A percentile compares a stretch with the other conserved stretches of the same genome.
Conservation (phyloP, 805 yeast species). For the Kodamaea fukazawae region DNA sequence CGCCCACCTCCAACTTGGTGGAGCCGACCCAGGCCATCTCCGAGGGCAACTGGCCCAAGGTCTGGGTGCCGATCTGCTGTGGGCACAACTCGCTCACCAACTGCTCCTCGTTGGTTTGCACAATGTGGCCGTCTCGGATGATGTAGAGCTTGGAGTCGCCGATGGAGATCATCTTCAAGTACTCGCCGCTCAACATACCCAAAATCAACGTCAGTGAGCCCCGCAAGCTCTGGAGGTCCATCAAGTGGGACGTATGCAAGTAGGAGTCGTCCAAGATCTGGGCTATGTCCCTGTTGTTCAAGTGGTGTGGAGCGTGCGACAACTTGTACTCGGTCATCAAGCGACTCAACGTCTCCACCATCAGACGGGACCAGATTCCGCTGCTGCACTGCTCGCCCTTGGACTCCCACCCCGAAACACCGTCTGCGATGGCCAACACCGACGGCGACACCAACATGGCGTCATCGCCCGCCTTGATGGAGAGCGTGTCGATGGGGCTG, state of each 20-base stretch:
- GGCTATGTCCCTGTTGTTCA: conserved; percentile 41
- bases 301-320: conserved; percentile 34
- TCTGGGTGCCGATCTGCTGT: conserved; percentile 53
- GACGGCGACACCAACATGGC: conserved; percentile 55
- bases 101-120: conserved; percentile 45
- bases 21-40: conserved; percentile 47
- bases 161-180: conserved; percentile 46
- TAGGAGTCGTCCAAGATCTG: conserved; percentile 47
- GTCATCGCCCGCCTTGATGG: conserved; percentile 55
- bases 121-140: conserved; percentile 45
- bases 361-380: conserved; percentile 52
- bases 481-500: conserved; percentile 50
- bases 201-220: conserved; percentile 52
- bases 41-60: conserved; percentile 42
- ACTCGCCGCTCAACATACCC: conserved; percentile 48
- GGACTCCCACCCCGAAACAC: conserved; percentile 56
- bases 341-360: conserved; percentile 50
- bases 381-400: conserved; percentile 39
- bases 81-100: conserved; percentile 49
- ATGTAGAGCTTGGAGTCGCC: conserved; percentile 52
- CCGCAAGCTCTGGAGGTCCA: conserved; percentile 45
- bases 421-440: conserved; percentile 54
- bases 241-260: conserved; percentile 46
- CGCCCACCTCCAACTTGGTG: conserved; percentile 38
- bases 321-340: conserved; percentile 44